Evolutionary conservation across 139 green algal genomes (phyloP).

Genomic region (Nannochloris sp.): DNA sequence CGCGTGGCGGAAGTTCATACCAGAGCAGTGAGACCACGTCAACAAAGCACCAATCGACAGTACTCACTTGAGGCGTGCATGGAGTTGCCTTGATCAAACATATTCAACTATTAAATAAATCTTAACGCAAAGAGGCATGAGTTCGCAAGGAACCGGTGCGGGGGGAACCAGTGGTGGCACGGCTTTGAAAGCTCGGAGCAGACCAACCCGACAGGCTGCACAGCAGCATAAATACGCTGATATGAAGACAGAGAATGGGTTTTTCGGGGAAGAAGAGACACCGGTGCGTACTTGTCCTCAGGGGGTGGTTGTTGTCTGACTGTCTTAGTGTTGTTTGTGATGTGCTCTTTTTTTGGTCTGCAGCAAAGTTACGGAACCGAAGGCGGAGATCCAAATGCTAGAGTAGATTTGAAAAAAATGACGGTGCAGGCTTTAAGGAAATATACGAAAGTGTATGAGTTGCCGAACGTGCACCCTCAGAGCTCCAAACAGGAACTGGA

Average conservation of each 20-base stretch:
- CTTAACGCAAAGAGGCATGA: neutral
- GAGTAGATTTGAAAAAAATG: constrained; percentile 30
- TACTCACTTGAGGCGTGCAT: too few species aligned
- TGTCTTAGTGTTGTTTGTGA: neutral
- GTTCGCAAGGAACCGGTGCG: neutral
- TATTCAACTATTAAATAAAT: neutral
- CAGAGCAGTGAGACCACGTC: too few species aligned
- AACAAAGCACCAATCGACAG: too few species aligned
- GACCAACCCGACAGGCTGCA: constrained; percentile 10
- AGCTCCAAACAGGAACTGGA: constrained; percentile 29
- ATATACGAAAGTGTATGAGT: constrained; percentile 32
- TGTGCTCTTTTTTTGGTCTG: neutral
- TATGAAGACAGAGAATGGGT: constrained; percentile 15
- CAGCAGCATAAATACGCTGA: constrained; percentile 9
- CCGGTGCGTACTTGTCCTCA: neutral
- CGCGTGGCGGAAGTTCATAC: too few species aligned
- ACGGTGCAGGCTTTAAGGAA: constrained; percentile 30
- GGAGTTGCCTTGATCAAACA: too few species aligned
- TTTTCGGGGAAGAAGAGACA: constrained; percentile 6
- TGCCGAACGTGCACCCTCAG: constrained; percentile 18
- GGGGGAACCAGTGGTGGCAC: too few species aligned
- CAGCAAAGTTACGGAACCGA: constrained; percentile 8
- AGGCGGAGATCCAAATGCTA: constrained; percentile 6
- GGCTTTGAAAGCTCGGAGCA: constrained; percentile 1
- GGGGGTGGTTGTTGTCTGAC: neutral